phyloP scores from a whole-genome alignment of 2,329 filamentous ascomycete species.

The Exophiala alcalophila region DNA sequence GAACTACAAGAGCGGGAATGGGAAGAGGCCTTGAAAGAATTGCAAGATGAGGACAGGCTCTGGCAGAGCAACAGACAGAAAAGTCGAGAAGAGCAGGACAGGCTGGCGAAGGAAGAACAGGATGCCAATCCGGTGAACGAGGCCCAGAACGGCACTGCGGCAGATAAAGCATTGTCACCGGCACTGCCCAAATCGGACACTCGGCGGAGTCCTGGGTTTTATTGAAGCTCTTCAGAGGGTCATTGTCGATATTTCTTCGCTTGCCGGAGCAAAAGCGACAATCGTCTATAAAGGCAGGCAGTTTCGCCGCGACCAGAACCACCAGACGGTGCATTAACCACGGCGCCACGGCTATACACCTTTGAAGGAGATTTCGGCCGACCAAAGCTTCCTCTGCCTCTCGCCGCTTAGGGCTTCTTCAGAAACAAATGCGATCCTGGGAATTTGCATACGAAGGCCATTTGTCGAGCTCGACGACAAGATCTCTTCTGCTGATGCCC shows the following conservation, averaged over 20 bases:
- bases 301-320: not conserved
- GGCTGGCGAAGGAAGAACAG: conserved; percentile 22
- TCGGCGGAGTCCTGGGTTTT: conserved; percentile 22
- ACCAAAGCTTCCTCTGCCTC: not conserved
- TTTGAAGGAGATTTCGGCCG: not conserved
- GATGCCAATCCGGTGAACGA: conserved; percentile 28
- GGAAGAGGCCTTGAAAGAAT: conserved; percentile 58
- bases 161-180: not conserved
- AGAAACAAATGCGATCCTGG: conserved; percentile 17
- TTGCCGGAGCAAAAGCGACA: not conserved
- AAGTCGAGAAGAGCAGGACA: conserved; percentile 23
- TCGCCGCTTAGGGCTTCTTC: conserved; percentile 3
- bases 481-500: conserved; percentile 13
- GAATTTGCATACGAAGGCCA: conserved; percentile 17
- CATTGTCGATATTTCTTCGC: not conserved
- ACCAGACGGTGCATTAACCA: not conserved
- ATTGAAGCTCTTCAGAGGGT: conserved; percentile 12
- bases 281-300: not conserved
- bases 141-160: conserved; percentile 6
- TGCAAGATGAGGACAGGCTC: conserved; percentile 28
- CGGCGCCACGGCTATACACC: not conserved
- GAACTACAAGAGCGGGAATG: conserved; percentile 74
- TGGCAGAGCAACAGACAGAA: conserved; percentile 27
- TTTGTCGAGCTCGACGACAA: conserved; percentile 22
- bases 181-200: not conserved